phyloP scores from a whole-genome alignment of 164 flowering plant genomes.

The Nelumbo lutea region DNA sequence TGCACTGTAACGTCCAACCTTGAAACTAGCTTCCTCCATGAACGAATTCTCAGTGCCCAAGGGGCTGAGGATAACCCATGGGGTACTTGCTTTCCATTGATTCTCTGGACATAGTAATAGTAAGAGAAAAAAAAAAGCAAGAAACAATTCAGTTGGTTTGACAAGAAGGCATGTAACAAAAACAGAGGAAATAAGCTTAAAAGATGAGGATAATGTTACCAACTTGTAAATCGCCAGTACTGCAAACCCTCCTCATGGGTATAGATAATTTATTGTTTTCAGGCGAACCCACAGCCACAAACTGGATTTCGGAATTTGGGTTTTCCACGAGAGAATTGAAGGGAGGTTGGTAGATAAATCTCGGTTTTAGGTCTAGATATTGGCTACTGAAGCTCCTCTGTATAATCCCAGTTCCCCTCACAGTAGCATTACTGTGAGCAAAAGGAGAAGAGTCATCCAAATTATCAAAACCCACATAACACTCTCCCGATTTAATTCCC shows the following conservation, averaged over 20 bases:
- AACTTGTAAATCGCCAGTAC: slow-evolving; percentile 85
- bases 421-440: slow-evolving; percentile 14
- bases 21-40: slow-evolving; percentile 40
- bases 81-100: slow-evolving; percentile 12
- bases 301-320: slow-evolving; percentile 26
- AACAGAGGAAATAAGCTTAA: not conserved
- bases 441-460: slow-evolving; percentile 1
- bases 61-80: slow-evolving; percentile 35
- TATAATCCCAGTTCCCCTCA: slow-evolving; percentile 31
- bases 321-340: slow-evolving; percentile 35
- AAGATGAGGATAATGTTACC: not conserved
- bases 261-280: slow-evolving; percentile 29
- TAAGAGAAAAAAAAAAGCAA: not conserved
- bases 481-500: slow-evolving; percentile 41
- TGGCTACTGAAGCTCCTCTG: slow-evolving; percentile 72
- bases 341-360: slow-evolving; percentile 29
- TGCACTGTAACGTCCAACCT: slow-evolving; percentile 59
- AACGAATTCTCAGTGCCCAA: slow-evolving; percentile 30
- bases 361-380: slow-evolving; percentile 37
- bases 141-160: not conserved
- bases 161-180: not conserved
- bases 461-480: slow-evolving; percentile 20
- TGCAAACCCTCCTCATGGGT: slow-evolving; percentile 63
- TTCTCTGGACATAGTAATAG: slow-evolving; percentile 16
- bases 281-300: slow-evolving; percentile 29